Conservation (phyloP, 148 eudicot genomes). For the Chenopodium formosanum region DNA sequence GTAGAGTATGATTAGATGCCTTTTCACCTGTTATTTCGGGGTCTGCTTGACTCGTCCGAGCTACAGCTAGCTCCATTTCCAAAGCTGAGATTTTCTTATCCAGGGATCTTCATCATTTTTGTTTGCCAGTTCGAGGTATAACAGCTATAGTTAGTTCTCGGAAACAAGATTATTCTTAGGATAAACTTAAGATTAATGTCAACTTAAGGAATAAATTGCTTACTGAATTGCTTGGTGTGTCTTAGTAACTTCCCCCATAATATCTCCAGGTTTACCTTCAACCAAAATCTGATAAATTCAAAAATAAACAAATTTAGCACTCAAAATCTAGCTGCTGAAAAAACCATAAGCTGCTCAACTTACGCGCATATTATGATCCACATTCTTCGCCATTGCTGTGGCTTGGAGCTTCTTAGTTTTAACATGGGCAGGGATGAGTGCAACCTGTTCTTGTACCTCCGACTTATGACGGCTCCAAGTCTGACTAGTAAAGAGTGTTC, state of each 20-base stretch:
- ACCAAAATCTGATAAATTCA: slow-evolving; percentile 41
- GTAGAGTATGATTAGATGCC: slow-evolving; percentile 28
- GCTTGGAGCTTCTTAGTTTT: slow-evolving; percentile 28
- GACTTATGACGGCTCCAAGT: slow-evolving; percentile 33
- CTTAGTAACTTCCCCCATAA: slow-evolving; percentile 60
- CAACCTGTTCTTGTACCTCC: slow-evolving; percentile 21
- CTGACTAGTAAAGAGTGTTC: slow-evolving; percentile 58
- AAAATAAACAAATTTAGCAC: neutral
- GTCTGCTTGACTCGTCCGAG: slow-evolving; percentile 37
- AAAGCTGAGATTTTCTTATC: slow-evolving; percentile 59
- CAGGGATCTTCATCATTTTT: slow-evolving; percentile 39
- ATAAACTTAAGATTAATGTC: too few relatives aligned
- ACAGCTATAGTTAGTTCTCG: neutral
- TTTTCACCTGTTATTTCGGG: slow-evolving; percentile 19
- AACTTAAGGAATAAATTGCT: neutral
- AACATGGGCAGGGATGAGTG: slow-evolving; percentile 20
- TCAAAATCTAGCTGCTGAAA: neutral
- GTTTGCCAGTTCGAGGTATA: neutral
- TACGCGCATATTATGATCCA: slow-evolving; percentile 64
- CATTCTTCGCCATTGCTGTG: slow-evolving; percentile 19
- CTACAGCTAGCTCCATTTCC: slow-evolving; percentile 51
- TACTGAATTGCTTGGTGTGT: slow-evolving; percentile 77
- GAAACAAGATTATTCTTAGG: neutral
- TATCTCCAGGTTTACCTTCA: slow-evolving; percentile 44
- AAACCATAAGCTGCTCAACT: slow-evolving; percentile 7